Percentiles rank a stretch among this genome's conserved stretches.
Evolutionary conservation across 805 yeast species (phyloP).

Genomic region (Lipomyces oligophaga): DNA sequence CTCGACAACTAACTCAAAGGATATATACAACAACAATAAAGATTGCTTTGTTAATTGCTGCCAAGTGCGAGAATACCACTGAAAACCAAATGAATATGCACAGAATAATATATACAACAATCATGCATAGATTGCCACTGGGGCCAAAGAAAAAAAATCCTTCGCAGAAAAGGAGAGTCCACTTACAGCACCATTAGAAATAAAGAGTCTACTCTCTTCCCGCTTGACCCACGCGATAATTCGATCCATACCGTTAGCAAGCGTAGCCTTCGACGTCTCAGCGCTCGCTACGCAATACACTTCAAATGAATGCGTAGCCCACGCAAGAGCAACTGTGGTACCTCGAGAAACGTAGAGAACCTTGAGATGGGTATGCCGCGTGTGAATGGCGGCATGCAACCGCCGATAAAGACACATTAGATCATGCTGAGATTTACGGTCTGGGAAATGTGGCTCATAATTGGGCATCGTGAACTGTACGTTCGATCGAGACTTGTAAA

Average conservation of each 20-base stretch:
- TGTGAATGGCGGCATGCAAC: slow-evolving; percentile 41
- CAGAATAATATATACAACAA: background rate
- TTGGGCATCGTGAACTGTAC: slow-evolving; percentile 59
- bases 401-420: slow-evolving; percentile 35
- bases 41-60: too few species aligned
- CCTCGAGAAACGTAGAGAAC: slow-evolving; percentile 32
- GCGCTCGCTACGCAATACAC: slow-evolving; percentile 61
- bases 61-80: too few species aligned
- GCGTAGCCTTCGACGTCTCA: slow-evolving; percentile 49
- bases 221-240: slow-evolving; percentile 74
- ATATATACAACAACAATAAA: background rate
- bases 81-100: background rate
- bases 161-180: slow-evolving; percentile 20
- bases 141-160: slow-evolving; percentile 15
- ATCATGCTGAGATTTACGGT: slow-evolving; percentile 30
- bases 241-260: slow-evolving; percentile 58
- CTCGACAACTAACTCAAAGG: background rate
- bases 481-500: slow-evolving; percentile 65
- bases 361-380: slow-evolving; percentile 31
- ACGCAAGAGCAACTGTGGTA: slow-evolving; percentile 44
- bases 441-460: slow-evolving; percentile 40
- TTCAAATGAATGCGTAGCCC: slow-evolving; percentile 60
- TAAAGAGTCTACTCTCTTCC: slow-evolving; percentile 52
- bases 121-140: slow-evolving; percentile 19
- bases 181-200: slow-evolving; percentile 33